Evolutionary conservation across 1,284 basidiomycete genomes (phyloP), one percentile per base, ranked within the genome.

Genomic region (Puccinia coronata): DNA sequence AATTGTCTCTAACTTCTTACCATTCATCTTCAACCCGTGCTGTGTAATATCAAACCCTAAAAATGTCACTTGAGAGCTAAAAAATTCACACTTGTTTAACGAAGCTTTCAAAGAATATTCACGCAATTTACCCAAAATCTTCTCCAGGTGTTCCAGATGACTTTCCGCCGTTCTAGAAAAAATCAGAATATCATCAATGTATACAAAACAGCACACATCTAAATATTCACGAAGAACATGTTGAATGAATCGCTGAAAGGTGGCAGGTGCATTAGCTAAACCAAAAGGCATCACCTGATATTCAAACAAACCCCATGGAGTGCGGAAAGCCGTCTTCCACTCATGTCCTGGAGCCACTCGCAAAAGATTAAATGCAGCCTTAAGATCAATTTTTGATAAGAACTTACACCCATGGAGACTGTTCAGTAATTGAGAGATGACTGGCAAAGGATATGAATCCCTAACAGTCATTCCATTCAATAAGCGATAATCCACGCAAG

Each of bases 201-300:
- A 79, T 14, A 79, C 65, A 70, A 39, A 70, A 47, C 65, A 78
- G 36, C 39, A 77, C 57, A 80, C 28, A 49, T 80, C 77, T 28
- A 80, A 31, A 36, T 25, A 34, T n/a, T 80, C 77, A 5, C 53
- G 1, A 31, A 80, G 49, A 14, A 43, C 23, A 20, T 49, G 41
- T 43, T 80, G 77, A n/a, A 71, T 71, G 72, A 80, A 80, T 8
- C 53, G 11, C 28, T 80, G 77, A 49, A 71, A 80, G 3, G 53
- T 49, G 1, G 77, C 65, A 5, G 77, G 77, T 1, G 67, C 65
- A 61, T 80, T 59, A 47, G 61, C 63, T 2, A 79, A 53, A 0
- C 76, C 76, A 79, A 70, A 70, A 1, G 76, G 63, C 76, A 69
- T 57, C 0, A 69, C n/a, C 14, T 18, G 25, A 31, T 67, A 78